Conservation (phyloP, 345 rosid genomes). For the Gossypium longicalyx region DNA sequence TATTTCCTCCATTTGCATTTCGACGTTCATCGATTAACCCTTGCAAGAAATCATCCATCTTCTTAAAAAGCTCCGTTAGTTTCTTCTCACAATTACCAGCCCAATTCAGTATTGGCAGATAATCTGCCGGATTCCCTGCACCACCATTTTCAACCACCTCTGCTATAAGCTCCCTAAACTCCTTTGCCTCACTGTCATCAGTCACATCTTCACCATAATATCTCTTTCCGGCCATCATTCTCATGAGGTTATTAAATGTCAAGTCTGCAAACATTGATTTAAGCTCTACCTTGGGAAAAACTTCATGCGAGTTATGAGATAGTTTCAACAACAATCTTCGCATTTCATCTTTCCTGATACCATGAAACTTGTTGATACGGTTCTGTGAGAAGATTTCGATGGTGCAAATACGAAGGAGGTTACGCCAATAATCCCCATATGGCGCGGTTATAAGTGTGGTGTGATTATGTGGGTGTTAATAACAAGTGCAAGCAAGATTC, state of each 20-base stretch:
- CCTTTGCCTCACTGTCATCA: constrained; percentile 30
- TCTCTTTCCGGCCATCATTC: constrained; percentile 42
- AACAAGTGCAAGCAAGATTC: no score
- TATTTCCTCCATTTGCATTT: constrained; percentile 13
- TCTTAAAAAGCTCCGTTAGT: constrained; percentile 14
- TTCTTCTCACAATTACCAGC: constrained; percentile 27
- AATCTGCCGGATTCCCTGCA: constrained; percentile 37
- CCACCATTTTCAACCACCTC: constrained; percentile 27
- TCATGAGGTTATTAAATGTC: constrained; percentile 35
- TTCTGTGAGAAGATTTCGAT: constrained; percentile 36
- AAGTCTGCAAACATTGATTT: constrained; percentile 30
- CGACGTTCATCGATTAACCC: constrained; percentile 44
- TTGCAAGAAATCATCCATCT: constrained; percentile 39
- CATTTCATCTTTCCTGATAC: constrained; percentile 39
- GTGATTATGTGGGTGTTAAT: no score
- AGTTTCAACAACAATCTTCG: constrained; percentile 28
- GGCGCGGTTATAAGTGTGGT: constrained; percentile 27
- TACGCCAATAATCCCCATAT: constrained; percentile 60
- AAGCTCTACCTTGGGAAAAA: constrained; percentile 35
- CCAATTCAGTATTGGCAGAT: constrained; percentile 40
- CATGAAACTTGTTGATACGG: constrained; percentile 24
- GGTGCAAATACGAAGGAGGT: constrained; percentile 44
- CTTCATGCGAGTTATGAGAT: neutral
- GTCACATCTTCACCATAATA: constrained; percentile 39
- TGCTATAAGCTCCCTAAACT: constrained; percentile 32